Percentiles rank a stretch among this genome's conserved stretches.
phyloP scores from a whole-genome alignment of 805 yeast genomes.

The Kluyveromyces starmeri region DNA sequence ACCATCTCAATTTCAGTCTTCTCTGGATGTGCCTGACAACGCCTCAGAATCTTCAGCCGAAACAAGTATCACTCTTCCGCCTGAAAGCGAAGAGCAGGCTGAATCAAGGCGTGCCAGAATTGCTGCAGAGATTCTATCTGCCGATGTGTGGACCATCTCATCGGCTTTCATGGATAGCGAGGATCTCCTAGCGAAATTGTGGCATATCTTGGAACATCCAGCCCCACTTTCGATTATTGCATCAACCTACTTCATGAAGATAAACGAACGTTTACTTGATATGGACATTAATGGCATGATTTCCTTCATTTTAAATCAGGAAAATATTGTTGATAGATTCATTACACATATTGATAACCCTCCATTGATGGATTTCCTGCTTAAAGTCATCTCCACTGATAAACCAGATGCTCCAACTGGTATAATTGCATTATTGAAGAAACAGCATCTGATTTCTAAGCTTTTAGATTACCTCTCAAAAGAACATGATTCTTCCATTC shows the following conservation, averaged over 20 bases:
- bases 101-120: slow-evolving; percentile 45
- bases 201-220: slow-evolving; percentile 68
- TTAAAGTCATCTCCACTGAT: slow-evolving; percentile 87
- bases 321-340: slow-evolving; percentile 67
- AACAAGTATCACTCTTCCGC: slow-evolving; percentile 21
- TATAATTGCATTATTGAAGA: slow-evolving; percentile 63
- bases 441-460: slow-evolving; percentile 64
- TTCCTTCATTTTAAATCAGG: slow-evolving; percentile 58
- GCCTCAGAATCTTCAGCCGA: slow-evolving; percentile 26
- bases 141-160: slow-evolving; percentile 90
- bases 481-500: slow-evolving; percentile 57
- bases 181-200: slow-evolving; percentile 55
- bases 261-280: slow-evolving; percentile 81
- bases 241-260: slow-evolving; percentile 85
- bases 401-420: slow-evolving; percentile 86
- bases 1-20: slow-evolving; percentile 1
- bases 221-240: slow-evolving; percentile 63
- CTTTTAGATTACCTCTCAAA: slow-evolving; percentile 67
- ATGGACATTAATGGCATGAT: slow-evolving; percentile 79
- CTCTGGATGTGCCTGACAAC: slow-evolving; percentile 16
- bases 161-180: slow-evolving; percentile 78
- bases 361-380: slow-evolving; percentile 83
- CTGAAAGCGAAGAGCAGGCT: slow-evolving; percentile 32
- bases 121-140: slow-evolving; percentile 82
- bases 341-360: slow-evolving; percentile 86